These are phyloP conservation scores for Monilinia laxa DNA, from an alignment of 2,329 filamentous ascomycete species.

Conservation along the genomic window DNA sequence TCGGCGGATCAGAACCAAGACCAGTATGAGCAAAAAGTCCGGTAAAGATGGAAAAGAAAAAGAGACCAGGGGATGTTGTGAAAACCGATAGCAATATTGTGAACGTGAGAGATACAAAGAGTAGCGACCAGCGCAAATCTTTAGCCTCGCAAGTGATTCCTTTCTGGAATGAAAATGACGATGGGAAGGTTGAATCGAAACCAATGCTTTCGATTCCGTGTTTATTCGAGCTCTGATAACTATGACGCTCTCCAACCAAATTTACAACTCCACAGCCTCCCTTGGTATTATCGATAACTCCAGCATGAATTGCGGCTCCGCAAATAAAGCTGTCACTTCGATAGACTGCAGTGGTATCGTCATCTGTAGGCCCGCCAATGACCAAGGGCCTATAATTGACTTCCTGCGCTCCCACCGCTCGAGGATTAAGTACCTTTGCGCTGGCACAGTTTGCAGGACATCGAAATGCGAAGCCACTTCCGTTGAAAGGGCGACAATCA, in stretches of 20 bases:
- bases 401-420: conserved; percentile 71
- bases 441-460: conserved; percentile 72
- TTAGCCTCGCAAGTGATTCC: conserved; percentile 65
- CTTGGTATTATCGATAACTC: conserved; percentile 66
- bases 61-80: conserved; percentile 72
- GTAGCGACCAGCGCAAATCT: conserved; percentile 80
- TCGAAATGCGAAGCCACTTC: conserved; percentile 68
- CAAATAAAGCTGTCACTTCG: conserved; percentile 89
- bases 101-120: conserved; percentile 79
- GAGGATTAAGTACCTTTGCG: conserved; percentile 65
- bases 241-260: conserved; percentile 65
- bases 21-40: conserved; percentile 88
- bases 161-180: conserved; percentile 74
- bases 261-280: conserved; percentile 83
- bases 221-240: conserved; percentile 62
- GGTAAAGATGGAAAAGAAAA: conserved; percentile 81
- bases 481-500: conserved; percentile 72
- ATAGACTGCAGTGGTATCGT: conserved; percentile 58
- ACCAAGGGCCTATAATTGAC: conserved; percentile 64
- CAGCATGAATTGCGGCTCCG: conserved; percentile 79
- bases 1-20: conserved; percentile 83
- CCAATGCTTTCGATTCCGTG: conserved; percentile 73
- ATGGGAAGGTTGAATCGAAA: conserved; percentile 88
- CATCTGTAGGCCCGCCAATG: conserved; percentile 60
- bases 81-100: conserved; percentile 77